Percentiles rank a stretch among this genome's conserved stretches.
Evolutionary conservation across 1,284 basidiomycete species (phyloP).

Genomic region (Paramarasmius palmivorus): DNA sequence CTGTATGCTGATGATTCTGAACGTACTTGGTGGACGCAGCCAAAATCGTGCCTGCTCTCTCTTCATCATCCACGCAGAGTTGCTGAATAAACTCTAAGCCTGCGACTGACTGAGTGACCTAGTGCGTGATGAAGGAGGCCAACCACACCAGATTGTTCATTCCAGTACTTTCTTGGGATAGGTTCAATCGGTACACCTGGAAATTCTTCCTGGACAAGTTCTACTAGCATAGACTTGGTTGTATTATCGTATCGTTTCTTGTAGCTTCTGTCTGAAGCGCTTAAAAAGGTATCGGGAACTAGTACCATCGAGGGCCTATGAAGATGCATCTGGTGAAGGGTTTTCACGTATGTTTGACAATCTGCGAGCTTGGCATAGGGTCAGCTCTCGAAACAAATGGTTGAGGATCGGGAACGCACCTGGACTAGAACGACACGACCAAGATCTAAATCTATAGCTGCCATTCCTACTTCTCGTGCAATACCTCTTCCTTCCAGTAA

Average conservation of each 20-base stretch:
- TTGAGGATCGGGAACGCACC: constrained; percentile 33
- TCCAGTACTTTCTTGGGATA: constrained; percentile 80
- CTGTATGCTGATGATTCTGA: constrained; percentile 28
- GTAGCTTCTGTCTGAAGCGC: constrained; percentile 51
- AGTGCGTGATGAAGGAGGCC: neutral
- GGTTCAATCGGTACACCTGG: constrained; percentile 64
- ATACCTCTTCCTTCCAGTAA: constrained; percentile 75
- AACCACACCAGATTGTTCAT: constrained; percentile 65
- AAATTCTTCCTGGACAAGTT: constrained; percentile 77
- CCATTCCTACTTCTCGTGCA: constrained; percentile 82
- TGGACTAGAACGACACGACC: constrained; percentile 75
- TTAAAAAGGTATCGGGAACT: constrained; percentile 77
- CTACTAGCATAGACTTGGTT: constrained; percentile 63
- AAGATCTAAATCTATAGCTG: constrained; percentile 80
- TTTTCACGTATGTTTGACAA: constrained; percentile 84
- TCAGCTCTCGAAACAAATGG: neutral
- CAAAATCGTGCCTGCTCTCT: constrained; percentile 73
- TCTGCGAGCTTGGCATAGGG: constrained; percentile 63
- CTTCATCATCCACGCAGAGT: constrained; percentile 75
- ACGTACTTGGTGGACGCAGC: constrained; percentile 76
- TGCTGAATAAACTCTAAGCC: constrained; percentile 79
- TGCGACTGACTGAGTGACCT: constrained; percentile 36
- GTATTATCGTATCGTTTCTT: constrained; percentile 38
- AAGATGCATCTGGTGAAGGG: constrained; percentile 82
- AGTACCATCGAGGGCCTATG: constrained; percentile 74